A percentile compares a stretch with the other conserved stretches of the same genome.
These are phyloP conservation scores for Osmozyma mogii DNA, from an alignment of 805 yeast species.

Conservation along the genomic window DNA sequence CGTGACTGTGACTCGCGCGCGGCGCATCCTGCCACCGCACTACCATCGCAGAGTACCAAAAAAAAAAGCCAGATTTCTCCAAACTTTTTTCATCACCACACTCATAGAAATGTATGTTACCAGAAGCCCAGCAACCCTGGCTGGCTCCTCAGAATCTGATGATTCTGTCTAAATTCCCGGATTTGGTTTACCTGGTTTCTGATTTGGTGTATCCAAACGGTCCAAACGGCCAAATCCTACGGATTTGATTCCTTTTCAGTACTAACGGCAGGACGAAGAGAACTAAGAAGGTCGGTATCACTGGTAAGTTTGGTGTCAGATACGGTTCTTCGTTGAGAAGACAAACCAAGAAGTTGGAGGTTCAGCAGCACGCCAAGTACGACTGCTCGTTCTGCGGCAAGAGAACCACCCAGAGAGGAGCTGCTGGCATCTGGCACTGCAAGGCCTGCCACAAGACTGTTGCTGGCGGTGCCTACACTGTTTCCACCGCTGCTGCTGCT, in stretches of 20 bases:
- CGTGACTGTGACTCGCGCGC: too few relatives aligned
- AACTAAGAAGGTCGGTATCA: slow-evolving; percentile 99
- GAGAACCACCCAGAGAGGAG: slow-evolving; percentile 94
- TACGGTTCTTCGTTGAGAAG: slow-evolving; percentile 99
- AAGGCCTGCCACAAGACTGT: slow-evolving; percentile 90
- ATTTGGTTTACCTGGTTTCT: neutral
- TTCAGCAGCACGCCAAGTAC: slow-evolving; percentile 98
- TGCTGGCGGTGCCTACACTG: slow-evolving; percentile 99
- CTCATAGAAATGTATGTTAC: too few relatives aligned
- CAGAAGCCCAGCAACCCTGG: too few relatives aligned
- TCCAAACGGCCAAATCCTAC: neutral
- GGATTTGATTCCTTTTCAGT: too few relatives aligned
- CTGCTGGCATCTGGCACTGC: slow-evolving; percentile 99
- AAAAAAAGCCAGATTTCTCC: too few relatives aligned
- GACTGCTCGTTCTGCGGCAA: slow-evolving; percentile 99
- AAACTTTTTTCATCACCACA: too few relatives aligned
- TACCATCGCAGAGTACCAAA: too few relatives aligned
- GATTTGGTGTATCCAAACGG: neutral
- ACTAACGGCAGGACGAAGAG: slow-evolving; percentile 91
- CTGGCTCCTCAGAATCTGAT: too few relatives aligned
- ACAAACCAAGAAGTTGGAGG: slow-evolving; percentile 98
- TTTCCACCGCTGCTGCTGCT: slow-evolving; percentile 99
- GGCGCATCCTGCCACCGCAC: too few relatives aligned
- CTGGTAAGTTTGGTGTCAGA: slow-evolving; percentile 99
- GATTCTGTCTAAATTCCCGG: neutral